phyloP scores from a whole-genome alignment of 805 yeast genomes.

The Metschnikowia kofuensis region DNA sequence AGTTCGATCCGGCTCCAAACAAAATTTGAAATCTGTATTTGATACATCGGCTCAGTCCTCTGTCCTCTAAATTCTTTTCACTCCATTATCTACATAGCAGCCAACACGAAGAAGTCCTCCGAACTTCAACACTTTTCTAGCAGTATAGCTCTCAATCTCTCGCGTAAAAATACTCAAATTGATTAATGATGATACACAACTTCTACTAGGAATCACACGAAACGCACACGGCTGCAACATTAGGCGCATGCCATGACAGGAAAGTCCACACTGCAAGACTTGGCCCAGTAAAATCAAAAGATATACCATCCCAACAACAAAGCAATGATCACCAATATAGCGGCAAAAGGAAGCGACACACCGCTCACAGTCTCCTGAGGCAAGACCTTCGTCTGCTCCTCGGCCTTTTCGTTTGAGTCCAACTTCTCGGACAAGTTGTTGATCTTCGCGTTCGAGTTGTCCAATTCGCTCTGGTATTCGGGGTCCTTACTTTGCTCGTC shows the following conservation, averaged over 20 bases:
- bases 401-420: slow-evolving; percentile 33
- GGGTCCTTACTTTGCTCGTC: slow-evolving; percentile 8
- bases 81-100: too few relatives aligned
- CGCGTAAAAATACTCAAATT: background rate
- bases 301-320: slow-evolving; percentile 74
- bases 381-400: slow-evolving; percentile 16
- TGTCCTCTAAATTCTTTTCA: too few relatives aligned
- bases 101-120: too few relatives aligned
- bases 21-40: too few relatives aligned
- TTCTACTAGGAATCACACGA: slow-evolving; percentile 6
- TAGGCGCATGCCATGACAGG: slow-evolving; percentile 1
- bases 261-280: background rate
- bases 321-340: slow-evolving; percentile 44
- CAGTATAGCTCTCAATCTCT: too few relatives aligned
- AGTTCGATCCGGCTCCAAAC: too few relatives aligned
- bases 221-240: background rate
- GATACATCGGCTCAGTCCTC: too few relatives aligned
- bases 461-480: slow-evolving; percentile 30
- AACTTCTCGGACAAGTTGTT: slow-evolving; percentile 43
- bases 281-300: slow-evolving; percentile 35
- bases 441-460: slow-evolving; percentile 41
- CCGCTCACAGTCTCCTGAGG: slow-evolving; percentile 40
- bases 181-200: slow-evolving; percentile 3
- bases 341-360: slow-evolving; percentile 53
- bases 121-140: too few relatives aligned